Conservation (phyloP, 805 yeast genomes). For the Vanderwaltozyma polyspora region DNA sequence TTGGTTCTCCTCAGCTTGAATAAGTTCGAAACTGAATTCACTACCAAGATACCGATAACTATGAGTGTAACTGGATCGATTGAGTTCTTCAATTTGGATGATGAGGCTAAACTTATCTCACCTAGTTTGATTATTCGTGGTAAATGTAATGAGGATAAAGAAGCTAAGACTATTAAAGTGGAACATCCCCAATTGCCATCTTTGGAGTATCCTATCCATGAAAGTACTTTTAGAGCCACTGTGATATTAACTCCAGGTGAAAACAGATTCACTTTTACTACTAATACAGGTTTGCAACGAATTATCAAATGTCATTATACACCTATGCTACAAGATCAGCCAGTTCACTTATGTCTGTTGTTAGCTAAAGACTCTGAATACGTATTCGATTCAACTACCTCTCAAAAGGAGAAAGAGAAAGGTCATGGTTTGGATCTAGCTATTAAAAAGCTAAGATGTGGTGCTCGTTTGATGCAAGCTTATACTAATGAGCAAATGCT, state of each 20-base stretch:
- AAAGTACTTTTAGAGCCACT: constrained; percentile 64
- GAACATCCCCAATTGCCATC: constrained; percentile 43
- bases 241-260: constrained; percentile 59
- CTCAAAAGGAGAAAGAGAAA: constrained; percentile 36
- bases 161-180: constrained; percentile 32
- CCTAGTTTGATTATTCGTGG: constrained; percentile 47
- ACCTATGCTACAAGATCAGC: constrained; percentile 55
- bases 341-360: constrained; percentile 66
- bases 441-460: constrained; percentile 60
- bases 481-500: constrained; percentile 85
- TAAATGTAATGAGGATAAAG: constrained; percentile 15
- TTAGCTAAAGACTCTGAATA: constrained; percentile 68
- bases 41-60: too few species aligned
- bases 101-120: constrained; percentile 30
- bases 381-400: constrained; percentile 53
- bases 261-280: constrained; percentile 41
- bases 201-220: constrained; percentile 55
- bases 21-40: too few species aligned
- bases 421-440: constrained; percentile 61
- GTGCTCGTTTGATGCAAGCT: constrained; percentile 82
- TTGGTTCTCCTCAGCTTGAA: too few species aligned
- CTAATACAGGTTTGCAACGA: constrained; percentile 31
- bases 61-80: too few species aligned
- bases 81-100: constrained; percentile 26
- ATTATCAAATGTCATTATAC: constrained; percentile 34